These are phyloP conservation scores for Aspergillus tanneri DNA, from an alignment of 2,329 filamentous ascomycete species.

Conservation along the genomic window DNA sequence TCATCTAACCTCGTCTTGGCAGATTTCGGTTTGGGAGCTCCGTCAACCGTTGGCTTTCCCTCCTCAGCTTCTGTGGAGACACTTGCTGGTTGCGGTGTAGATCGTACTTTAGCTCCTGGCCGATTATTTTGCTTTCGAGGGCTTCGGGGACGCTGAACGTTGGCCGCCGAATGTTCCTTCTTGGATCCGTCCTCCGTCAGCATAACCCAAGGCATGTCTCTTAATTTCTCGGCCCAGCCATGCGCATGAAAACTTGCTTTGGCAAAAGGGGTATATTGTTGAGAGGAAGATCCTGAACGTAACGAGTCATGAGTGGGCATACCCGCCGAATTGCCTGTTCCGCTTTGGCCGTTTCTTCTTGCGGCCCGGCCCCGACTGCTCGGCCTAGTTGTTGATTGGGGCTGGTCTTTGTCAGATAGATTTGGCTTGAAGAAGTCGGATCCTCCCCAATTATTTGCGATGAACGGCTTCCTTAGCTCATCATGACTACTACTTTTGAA, in stretches of 20 bases:
- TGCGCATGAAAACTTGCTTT: slow-evolving; percentile 40
- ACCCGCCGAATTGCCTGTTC: slow-evolving; percentile 18
- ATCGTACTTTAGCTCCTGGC: slow-evolving; percentile 28
- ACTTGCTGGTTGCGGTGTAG: slow-evolving; percentile 34
- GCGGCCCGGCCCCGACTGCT: slow-evolving; percentile 24
- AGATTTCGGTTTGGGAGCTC: slow-evolving; percentile 19
- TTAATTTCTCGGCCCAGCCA: slow-evolving; percentile 40
- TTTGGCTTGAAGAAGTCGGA: slow-evolving; percentile 39
- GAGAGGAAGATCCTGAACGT: slow-evolving; percentile 16
- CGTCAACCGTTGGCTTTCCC: slow-evolving; percentile 31
- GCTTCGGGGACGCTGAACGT: slow-evolving; percentile 29
- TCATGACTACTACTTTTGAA: slow-evolving; percentile 37
- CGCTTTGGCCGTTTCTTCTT: slow-evolving; percentile 20
- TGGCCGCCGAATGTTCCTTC: slow-evolving; percentile 20
- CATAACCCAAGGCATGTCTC: slow-evolving; percentile 33
- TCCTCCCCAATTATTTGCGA: slow-evolving; percentile 42
- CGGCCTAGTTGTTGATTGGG: slow-evolving; percentile 18
- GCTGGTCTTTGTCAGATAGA: slow-evolving; percentile 23
- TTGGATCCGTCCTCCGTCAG: slow-evolving; percentile 30
- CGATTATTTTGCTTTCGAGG: slow-evolving; percentile 35
- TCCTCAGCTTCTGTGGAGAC: slow-evolving; percentile 44
- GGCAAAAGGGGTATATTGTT: slow-evolving; percentile 32
- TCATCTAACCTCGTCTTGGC: slow-evolving; percentile 16
- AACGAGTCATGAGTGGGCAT: slow-evolving; percentile 22
- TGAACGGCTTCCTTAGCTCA: slow-evolving; percentile 41